A percentile compares a stretch with the other conserved stretches of the same genome.
Conservation (phyloP, 148 eudicot species). For the Heliosperma pusillum region DNA sequence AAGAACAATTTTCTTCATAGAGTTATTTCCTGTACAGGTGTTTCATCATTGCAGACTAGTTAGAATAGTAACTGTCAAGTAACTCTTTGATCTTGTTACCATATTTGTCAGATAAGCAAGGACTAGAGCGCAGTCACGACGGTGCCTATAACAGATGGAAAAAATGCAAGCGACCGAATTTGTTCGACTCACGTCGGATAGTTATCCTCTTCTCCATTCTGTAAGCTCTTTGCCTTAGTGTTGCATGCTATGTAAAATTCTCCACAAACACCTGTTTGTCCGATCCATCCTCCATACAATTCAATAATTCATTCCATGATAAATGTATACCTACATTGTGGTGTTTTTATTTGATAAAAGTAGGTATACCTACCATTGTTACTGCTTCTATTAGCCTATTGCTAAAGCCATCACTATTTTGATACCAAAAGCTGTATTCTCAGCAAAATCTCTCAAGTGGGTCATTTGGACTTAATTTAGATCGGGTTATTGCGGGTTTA, state of each 20-base stretch:
- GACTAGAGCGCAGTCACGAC: slow-evolving; percentile 50
- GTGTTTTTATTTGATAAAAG: background rate
- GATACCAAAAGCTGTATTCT: background rate
- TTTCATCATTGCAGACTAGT: too few species aligned
- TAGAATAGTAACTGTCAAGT: background rate
- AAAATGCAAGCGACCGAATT: slow-evolving; percentile 66
- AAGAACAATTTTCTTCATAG: background rate
- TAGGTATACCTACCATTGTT: background rate
- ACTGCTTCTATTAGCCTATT: background rate
- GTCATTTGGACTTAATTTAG: background rate
- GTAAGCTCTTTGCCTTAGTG: slow-evolving; percentile 45
- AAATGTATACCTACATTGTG: background rate
- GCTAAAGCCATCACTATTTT: background rate
- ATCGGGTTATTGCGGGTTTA: background rate
- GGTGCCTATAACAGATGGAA: slow-evolving; percentile 53
- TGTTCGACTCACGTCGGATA: slow-evolving; percentile 77
- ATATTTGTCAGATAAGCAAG: slow-evolving; percentile 48
- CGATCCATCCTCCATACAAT: background rate
- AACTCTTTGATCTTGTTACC: background rate
- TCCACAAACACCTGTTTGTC: background rate
- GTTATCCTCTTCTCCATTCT: slow-evolving; percentile 78
- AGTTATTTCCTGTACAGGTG: too few species aligned
- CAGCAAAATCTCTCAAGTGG: background rate
- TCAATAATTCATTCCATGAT: background rate
- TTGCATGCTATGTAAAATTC: background rate